Evolutionary conservation across 306 rosid genomes (phyloP).

Genomic region (Psophocarpus tetragonolobus): DNA sequence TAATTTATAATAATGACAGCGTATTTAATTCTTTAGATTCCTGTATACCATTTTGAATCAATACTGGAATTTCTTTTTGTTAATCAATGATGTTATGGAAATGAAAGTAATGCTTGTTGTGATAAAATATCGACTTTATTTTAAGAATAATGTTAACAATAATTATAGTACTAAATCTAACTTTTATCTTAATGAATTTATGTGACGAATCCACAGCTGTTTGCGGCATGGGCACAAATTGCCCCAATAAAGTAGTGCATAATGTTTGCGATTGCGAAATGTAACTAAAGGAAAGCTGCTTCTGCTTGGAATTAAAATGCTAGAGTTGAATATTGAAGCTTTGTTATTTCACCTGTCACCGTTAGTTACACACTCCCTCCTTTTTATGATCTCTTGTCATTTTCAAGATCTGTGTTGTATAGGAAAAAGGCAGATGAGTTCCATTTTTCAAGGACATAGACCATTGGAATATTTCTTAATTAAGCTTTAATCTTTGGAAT

Average conservation of each 20-base stretch:
- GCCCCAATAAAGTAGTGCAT: not conserved
- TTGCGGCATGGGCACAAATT: not conserved
- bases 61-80: not conserved
- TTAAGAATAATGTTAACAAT: not conserved
- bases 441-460: not conserved
- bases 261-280: not conserved
- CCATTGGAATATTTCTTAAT: not conserved
- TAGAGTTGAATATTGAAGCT: not conserved
- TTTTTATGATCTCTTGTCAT: not conserved
- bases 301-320: not conserved
- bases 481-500: too few species aligned
- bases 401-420: not conserved
- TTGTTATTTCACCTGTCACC: not conserved
- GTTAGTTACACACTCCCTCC: not conserved
- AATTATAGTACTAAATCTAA: not conserved
- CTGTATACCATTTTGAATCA: not conserved
- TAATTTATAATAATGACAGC: not conserved
- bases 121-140: not conserved
- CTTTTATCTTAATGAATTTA: not conserved
- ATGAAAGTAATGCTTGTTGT: not conserved
- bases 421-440: not conserved
- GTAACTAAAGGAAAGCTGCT: not conserved
- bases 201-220: not conserved
- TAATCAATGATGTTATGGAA: not conserved
- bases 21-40: not conserved